phyloP scores from a whole-genome alignment of 192 early-diverging fungal genomes.

The Geranomyces michiganensis region DNA sequence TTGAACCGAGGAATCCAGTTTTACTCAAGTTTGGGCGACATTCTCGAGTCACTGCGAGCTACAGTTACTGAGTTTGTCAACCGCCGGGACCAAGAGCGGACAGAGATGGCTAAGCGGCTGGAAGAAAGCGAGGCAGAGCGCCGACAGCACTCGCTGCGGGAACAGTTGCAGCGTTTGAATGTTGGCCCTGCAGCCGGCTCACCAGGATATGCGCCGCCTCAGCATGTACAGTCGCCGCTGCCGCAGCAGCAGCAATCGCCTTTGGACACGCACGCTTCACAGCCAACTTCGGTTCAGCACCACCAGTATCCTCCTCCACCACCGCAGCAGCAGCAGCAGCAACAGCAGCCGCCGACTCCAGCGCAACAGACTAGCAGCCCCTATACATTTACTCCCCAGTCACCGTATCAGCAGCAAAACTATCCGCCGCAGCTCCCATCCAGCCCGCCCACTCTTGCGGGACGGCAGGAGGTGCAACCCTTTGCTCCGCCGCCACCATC shows the following conservation, averaged over 20 bases:
- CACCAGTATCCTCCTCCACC: background rate
- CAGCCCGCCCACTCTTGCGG: constrained; percentile 23
- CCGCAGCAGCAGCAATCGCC: constrained; percentile 21
- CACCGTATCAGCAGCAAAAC: background rate
- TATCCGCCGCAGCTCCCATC: constrained; percentile 8
- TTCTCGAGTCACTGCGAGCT: constrained; percentile 58
- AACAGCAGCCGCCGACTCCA: too few relatives aligned
- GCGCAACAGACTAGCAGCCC: background rate
- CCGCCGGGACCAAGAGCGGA: constrained; percentile 64
- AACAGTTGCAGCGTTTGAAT: constrained; percentile 58
- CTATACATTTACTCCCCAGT: background rate
- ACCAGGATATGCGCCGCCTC: background rate
- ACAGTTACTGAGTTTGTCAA: constrained; percentile 61
- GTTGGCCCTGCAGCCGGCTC: constrained; percentile 18
- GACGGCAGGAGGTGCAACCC: constrained; percentile 14
- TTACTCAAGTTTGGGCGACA: constrained; percentile 63
- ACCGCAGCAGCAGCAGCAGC: background rate
- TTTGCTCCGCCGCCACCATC: constrained; percentile 27
- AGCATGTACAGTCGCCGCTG: constrained; percentile 32
- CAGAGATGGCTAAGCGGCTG: constrained; percentile 54
- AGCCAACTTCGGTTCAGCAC: background rate
- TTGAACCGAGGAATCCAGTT: constrained; percentile 75
- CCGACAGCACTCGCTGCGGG: constrained; percentile 65
- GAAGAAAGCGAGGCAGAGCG: constrained; percentile 56
- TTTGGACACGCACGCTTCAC: background rate